Evolutionary conservation across 2,329 filamentous ascomycete genomes (phyloP), one percentile per base, ranked within the genome.

Genomic region (Trichoderma atrobrunneum): DNA sequence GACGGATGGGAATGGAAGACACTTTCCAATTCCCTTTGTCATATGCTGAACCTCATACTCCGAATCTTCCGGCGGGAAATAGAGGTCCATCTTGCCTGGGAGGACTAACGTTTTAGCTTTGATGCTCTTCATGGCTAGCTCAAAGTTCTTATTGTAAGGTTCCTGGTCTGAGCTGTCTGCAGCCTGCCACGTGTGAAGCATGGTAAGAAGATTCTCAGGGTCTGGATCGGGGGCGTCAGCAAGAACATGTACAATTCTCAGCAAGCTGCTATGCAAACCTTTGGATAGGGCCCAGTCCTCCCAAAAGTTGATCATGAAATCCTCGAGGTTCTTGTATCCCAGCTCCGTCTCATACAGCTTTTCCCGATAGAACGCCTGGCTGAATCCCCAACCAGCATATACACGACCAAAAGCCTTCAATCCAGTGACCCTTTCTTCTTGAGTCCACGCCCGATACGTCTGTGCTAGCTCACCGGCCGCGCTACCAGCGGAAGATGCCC

Each of bases 381-480:
- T 92, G 76, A 95, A 92, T 0, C 93, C 93, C 92, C 90, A 96
- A 0, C 92, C 93, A 1, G 93, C 92, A 80, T 96, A 96, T 0
- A 90, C 92, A 59, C 92, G 86, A 0, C 87, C 92, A 71, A 95
- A 87, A 0, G 93, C 92, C 77, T 91, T 94, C 54, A 95, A 78
- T 71, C 85, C 78, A 32, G 77, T 63, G 74, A 76, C 34, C 76
- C 81, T 77, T 76, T 82, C 76, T 83, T 75, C 84, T 80, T 82
- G 90, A 4, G 78, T 77, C 81, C 81, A 82, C 3, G 56, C 54
- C 3, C 74, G 72, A 30, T 75, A 76, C 5, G 56, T 28, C 36
- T 57, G 73, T 62, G 67, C 74, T 16, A 74, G 78, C 24, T 77
- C 76, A 0, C 82, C 82, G 2, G 78, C 78, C 3, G 74, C 71